phyloP scores from a whole-genome alignment of 805 yeast species.

The Kuraishia hungarica region DNA sequence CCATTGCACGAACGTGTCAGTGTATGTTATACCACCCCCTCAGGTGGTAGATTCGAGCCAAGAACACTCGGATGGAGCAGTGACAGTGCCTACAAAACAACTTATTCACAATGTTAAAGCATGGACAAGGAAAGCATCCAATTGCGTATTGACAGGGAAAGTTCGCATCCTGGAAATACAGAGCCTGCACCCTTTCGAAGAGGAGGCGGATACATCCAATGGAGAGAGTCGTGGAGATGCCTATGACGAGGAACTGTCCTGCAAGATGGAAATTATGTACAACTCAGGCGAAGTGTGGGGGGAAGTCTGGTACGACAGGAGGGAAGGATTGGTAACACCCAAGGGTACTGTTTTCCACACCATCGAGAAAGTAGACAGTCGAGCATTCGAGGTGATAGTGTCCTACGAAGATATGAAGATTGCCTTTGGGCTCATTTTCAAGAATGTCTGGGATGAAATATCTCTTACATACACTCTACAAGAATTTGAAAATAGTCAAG shows the following conservation, averaged over 20 bases:
- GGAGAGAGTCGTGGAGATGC: neutral
- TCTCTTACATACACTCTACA: neutral
- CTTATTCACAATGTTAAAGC: neutral
- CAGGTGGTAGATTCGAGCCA: neutral
- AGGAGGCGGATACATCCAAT: neutral
- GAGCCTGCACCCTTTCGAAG: neutral
- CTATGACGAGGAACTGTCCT: neutral
- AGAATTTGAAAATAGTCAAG: slow-evolving; percentile 1
- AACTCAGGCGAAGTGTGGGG: slow-evolving; percentile 2
- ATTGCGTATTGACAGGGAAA: neutral
- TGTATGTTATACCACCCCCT: slow-evolving; percentile 1
- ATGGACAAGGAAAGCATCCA: neutral
- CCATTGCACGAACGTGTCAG: neutral
- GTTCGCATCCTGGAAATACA: neutral
- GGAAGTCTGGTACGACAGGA: neutral
- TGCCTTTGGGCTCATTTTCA: slow-evolving; percentile 18
- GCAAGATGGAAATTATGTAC: neutral
- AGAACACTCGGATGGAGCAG: neutral
- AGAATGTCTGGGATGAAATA: slow-evolving; percentile 17
- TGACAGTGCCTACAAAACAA: neutral
- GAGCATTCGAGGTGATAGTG: neutral
- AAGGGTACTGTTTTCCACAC: slow-evolving; percentile 1
- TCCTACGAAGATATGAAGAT: slow-evolving; percentile 7
- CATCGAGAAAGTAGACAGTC: slow-evolving; percentile 1
- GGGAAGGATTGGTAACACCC: neutral